phyloP scores from a whole-genome alignment of 2,329 filamentous ascomycete genomes.

The Exophiala viscosa region DNA sequence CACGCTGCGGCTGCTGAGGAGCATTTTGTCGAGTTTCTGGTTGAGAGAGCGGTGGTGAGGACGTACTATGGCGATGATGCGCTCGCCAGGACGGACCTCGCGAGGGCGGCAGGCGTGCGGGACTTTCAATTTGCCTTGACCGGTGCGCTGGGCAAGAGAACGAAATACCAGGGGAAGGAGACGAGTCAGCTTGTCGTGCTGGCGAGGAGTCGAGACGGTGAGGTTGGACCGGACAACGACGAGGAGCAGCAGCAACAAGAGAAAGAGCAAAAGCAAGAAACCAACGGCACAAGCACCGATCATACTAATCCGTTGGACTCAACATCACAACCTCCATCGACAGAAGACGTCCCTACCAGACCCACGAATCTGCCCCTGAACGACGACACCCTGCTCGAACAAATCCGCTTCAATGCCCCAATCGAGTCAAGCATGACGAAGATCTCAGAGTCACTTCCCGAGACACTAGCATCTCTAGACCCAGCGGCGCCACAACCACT shows the following conservation, averaged over 20 bases:
- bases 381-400: constrained; percentile 87
- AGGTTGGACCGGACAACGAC: constrained; percentile 20
- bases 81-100: constrained; percentile 68
- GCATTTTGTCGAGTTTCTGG: constrained; percentile 56
- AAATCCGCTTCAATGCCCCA: constrained; percentile 65
- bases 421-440: constrained; percentile 18
- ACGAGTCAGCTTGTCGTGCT: constrained; percentile 86
- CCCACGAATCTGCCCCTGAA: constrained; percentile 76
- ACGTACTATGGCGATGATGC: constrained; percentile 78
- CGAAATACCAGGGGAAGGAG: constrained; percentile 42
- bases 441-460: constrained; percentile 53
- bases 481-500: constrained; percentile 73
- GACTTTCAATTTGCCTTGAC: constrained; percentile 78
- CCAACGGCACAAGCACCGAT: neutral
- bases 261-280: neutral
- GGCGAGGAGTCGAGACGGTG: constrained; percentile 64
- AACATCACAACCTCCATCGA: neutral
- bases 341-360: constrained; percentile 31
- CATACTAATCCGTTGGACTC: neutral
- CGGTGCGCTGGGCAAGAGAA: constrained; percentile 71
- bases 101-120: constrained; percentile 62
- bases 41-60: constrained; percentile 80
- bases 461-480: constrained; percentile 60
- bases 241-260: neutral
- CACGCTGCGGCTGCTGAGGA: constrained; percentile 29